Conservation (phyloP, 768 basidiomycete species). For the Leccinum obscurum region DNA sequence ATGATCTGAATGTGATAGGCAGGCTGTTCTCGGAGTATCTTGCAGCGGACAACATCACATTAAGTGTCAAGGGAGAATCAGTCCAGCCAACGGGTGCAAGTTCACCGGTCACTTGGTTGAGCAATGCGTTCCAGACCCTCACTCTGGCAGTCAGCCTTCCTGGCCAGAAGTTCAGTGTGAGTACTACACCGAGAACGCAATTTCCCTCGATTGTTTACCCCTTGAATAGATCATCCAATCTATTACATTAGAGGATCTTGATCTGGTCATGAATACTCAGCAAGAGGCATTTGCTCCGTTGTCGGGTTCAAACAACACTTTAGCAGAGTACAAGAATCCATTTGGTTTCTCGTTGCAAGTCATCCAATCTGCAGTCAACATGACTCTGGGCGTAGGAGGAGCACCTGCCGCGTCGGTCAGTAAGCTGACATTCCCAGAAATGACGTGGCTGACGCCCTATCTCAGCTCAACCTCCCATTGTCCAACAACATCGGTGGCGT, state of each 20-base stretch:
- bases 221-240: constrained; percentile 55
- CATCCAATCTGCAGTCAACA: constrained; percentile 51
- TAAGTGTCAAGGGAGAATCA: constrained; percentile 56
- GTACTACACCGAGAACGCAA: constrained; percentile 8
- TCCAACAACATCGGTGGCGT: constrained; percentile 54
- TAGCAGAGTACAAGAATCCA: constrained; percentile 68
- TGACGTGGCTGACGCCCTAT: not conserved
- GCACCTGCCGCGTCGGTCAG: constrained; percentile 54
- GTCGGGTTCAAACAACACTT: constrained; percentile 54
- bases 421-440: not conserved
- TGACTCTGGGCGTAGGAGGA: constrained; percentile 50
- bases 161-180: constrained; percentile 55
- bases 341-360: constrained; percentile 77
- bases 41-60: constrained; percentile 60
- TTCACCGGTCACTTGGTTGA: constrained; percentile 60
- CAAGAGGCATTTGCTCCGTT: constrained; percentile 59
- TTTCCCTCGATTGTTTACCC: not conserved
- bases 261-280: constrained; percentile 49
- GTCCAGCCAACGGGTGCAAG: constrained; percentile 58
- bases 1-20: constrained; percentile 53
- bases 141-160: constrained; percentile 61
- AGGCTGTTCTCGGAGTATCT: constrained; percentile 66
- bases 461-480: constrained; percentile 52
- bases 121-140: constrained; percentile 67
- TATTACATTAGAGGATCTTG: constrained; percentile 59